Conservation (phyloP, 148 eudicot species). For the Tetragonia tetragonoides region DNA sequence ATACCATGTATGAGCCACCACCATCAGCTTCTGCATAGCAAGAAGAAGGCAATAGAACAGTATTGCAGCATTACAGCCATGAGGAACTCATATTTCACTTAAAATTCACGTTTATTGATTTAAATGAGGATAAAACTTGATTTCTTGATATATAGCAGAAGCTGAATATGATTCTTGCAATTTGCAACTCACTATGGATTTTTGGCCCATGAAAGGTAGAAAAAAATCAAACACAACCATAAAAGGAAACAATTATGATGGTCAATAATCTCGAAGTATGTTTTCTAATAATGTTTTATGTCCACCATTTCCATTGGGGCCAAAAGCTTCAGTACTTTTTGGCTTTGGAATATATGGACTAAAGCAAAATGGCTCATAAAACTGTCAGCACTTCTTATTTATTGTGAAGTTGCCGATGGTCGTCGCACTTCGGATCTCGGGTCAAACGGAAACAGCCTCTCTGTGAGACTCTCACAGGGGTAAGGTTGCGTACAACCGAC, state of each 20-base stretch:
- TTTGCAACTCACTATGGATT: not conserved
- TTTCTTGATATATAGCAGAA: not conserved
- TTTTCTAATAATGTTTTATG: too few relatives aligned
- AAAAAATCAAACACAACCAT: not conserved
- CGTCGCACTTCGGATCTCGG: too few relatives aligned
- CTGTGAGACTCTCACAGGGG: too few relatives aligned
- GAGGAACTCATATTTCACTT: not conserved
- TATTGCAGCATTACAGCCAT: not conserved
- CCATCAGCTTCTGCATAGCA: conserved; percentile 76
- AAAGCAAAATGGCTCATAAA: too few relatives aligned
- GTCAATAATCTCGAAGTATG: not conserved
- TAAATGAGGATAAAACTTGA: not conserved
- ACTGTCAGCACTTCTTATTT: too few relatives aligned
- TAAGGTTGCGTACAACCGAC: too few relatives aligned
- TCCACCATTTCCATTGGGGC: too few relatives aligned
- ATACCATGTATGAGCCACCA: conserved; percentile 70
- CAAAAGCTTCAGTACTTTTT: too few relatives aligned
- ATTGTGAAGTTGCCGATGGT: too few relatives aligned
- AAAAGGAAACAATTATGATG: not conserved
- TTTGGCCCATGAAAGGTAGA: not conserved
- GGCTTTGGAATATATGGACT: too few relatives aligned
- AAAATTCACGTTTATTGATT: not conserved
- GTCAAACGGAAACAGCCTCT: too few relatives aligned
- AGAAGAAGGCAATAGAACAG: not conserved
- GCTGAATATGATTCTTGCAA: not conserved